Evolutionary conservation across 768 basidiomycete genomes (phyloP).

Genomic region (Coprinopsis cinerea): DNA sequence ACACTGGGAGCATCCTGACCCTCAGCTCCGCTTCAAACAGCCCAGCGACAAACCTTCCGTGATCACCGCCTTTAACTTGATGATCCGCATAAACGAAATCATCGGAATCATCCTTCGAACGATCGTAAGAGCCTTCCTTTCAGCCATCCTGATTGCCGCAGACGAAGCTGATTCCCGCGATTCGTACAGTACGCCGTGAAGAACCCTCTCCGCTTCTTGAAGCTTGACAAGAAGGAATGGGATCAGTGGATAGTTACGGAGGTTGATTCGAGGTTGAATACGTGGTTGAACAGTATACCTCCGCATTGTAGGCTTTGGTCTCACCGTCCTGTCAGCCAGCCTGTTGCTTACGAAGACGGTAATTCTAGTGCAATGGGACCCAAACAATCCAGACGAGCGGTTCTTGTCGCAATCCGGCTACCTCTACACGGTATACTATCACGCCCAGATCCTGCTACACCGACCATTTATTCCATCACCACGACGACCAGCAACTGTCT

Average conservation of each 20-base stretch:
- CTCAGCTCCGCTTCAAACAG: constrained; percentile 58
- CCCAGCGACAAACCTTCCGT: constrained; percentile 56
- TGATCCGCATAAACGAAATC: constrained; percentile 57
- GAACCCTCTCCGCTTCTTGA: constrained; percentile 51
- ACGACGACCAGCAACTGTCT: constrained; percentile 35
- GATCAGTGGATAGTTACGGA: constrained; percentile 65
- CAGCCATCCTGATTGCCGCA: background rate
- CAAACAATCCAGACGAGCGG: constrained; percentile 32
- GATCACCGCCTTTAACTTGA: constrained; percentile 49
- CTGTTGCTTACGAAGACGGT: background rate
- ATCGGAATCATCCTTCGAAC: constrained; percentile 58
- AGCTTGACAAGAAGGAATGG: constrained; percentile 49
- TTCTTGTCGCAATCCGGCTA: constrained; percentile 59
- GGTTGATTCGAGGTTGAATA: constrained; percentile 64
- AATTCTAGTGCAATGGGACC: constrained; percentile 45
- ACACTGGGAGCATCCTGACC: constrained; percentile 58
- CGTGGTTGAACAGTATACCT: constrained; percentile 67
- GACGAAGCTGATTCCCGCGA: background rate
- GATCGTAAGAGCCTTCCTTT: constrained; percentile 38
- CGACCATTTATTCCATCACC: constrained; percentile 70
- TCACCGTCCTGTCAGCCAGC: background rate
- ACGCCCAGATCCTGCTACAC: constrained; percentile 68
- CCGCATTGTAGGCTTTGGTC: constrained; percentile 39
- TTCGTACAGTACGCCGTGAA: constrained; percentile 64
- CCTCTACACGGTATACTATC: constrained; percentile 45